Evolutionary conservation across 2,329 filamentous ascomycete genomes (phyloP).

Genomic region (Cercospora brassicicola): DNA sequence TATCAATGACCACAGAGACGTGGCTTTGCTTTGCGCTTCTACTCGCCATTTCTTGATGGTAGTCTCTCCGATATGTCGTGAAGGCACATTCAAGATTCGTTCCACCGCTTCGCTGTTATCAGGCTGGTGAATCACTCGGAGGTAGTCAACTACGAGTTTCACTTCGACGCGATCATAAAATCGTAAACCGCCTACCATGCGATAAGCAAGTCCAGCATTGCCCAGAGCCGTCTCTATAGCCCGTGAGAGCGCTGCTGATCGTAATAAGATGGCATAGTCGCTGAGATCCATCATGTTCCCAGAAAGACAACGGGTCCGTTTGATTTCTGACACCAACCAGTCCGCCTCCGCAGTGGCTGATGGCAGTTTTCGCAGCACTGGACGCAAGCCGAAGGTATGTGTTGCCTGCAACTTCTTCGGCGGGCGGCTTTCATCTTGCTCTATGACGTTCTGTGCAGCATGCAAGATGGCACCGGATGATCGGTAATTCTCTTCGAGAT

Average conservation of each 20-base stretch:
- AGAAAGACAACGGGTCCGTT: slow-evolving; percentile 67
- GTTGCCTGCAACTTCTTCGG: slow-evolving; percentile 77
- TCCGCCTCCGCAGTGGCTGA: slow-evolving; percentile 71
- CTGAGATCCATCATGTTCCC: slow-evolving; percentile 70
- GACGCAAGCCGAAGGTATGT: slow-evolving; percentile 74
- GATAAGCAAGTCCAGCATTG: slow-evolving; percentile 79
- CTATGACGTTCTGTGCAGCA: slow-evolving; percentile 79
- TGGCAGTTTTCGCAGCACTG: slow-evolving; percentile 74
- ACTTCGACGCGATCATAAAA: slow-evolving; percentile 93
- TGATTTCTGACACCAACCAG: slow-evolving; percentile 86
- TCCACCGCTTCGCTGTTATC: slow-evolving; percentile 83
- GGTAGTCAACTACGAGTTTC: slow-evolving; percentile 82
- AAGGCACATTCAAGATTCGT: slow-evolving; percentile 80
- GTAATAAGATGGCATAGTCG: slow-evolving; percentile 84
- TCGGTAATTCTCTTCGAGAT: slow-evolving; percentile 90
- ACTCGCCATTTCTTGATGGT: slow-evolving; percentile 73
- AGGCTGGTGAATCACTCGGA: slow-evolving; percentile 80
- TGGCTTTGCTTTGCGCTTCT: slow-evolving; percentile 69
- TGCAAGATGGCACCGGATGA: slow-evolving; percentile 83
- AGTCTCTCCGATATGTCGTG: slow-evolving; percentile 74
- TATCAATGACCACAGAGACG: slow-evolving; percentile 75
- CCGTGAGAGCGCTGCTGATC: slow-evolving; percentile 77
- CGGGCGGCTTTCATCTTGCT: slow-evolving; percentile 81
- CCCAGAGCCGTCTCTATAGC: slow-evolving; percentile 82
- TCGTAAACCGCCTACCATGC: slow-evolving; percentile 85